phyloP scores from a whole-genome alignment of 2,329 filamentous ascomycete genomes.

The Paecilomyces niveus region DNA sequence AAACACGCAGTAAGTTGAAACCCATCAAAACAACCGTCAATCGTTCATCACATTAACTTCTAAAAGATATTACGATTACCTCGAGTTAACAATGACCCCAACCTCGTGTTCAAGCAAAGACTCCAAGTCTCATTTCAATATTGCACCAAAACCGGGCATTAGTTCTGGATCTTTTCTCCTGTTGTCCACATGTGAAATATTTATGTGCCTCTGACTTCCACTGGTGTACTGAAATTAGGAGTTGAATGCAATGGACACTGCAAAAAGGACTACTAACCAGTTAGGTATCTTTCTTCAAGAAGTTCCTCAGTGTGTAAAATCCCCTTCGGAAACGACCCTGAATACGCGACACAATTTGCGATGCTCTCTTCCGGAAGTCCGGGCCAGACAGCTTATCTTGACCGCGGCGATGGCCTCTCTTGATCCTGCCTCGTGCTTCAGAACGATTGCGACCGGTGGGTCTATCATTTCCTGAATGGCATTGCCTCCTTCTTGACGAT shows the following conservation, averaged over 20 bases:
- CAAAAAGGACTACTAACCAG: neutral
- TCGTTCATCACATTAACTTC: neutral
- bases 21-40: neutral
- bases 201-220: neutral
- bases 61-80: neutral
- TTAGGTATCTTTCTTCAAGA: slow-evolving; percentile 9
- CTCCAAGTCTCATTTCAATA: neutral
- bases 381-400: slow-evolving; percentile 1
- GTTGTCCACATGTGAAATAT: neutral
- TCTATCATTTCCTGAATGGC: neutral
- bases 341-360: slow-evolving; percentile 9
- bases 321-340: slow-evolving; percentile 10
- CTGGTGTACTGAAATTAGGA: neutral
- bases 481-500: neutral
- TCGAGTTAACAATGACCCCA: neutral
- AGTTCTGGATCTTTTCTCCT: neutral
- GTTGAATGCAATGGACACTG: neutral
- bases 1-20: neutral
- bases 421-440: slow-evolving; percentile 6
- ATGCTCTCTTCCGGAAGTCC: slow-evolving; percentile 6
- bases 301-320: slow-evolving; percentile 11
- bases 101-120: neutral
- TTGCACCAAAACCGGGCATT: neutral
- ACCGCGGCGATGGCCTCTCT: slow-evolving; percentile 3
- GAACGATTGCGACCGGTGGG: neutral